Conservation (phyloP, 2,329 filamentous ascomycete species). For the Penicillium crustosum region DNA sequence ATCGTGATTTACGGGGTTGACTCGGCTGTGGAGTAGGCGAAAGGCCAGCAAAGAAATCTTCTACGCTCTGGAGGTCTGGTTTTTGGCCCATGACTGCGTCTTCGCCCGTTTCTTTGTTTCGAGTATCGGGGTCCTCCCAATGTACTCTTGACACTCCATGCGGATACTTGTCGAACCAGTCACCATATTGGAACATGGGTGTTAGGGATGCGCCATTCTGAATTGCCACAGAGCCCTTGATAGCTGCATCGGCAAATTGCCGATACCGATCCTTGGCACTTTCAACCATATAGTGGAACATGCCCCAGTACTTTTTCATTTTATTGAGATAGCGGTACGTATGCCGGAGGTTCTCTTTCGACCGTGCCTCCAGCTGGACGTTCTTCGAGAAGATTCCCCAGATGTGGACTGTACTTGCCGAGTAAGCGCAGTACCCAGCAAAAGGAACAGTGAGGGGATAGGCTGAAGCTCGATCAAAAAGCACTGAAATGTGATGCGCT, state of each 20-base stretch:
- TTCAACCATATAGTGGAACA: constrained; percentile 96
- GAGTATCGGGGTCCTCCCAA: constrained; percentile 71
- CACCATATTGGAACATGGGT: constrained; percentile 87
- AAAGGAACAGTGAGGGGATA: constrained; percentile 87
- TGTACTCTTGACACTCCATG: constrained; percentile 84
- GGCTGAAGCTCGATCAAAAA: constrained; percentile 77
- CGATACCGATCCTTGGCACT: constrained; percentile 87
- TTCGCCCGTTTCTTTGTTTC: constrained; percentile 75
- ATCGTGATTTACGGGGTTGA: constrained; percentile 45
- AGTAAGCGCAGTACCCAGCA: constrained; percentile 90
- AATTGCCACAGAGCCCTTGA: constrained; percentile 57
- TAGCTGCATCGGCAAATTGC: constrained; percentile 76
- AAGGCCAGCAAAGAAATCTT: constrained; percentile 86
- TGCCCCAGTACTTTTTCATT: constrained; percentile 98
- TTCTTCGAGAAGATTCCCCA: constrained; percentile 89
- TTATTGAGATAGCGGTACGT: constrained; percentile 89
- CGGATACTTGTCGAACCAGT: constrained; percentile 96
- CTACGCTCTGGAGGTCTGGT: constrained; percentile 85
- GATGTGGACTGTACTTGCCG: constrained; percentile 91
- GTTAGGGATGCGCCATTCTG: constrained; percentile 46
- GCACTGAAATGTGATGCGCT: constrained; percentile 79
- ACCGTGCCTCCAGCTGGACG: constrained; percentile 68
- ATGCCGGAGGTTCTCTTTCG: constrained; percentile 79
- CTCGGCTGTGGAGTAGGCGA: constrained; percentile 58
- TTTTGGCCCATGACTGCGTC: constrained; percentile 88